Conservation (phyloP, 106 monocot genomes). For the Iris macrosiphon region DNA sequence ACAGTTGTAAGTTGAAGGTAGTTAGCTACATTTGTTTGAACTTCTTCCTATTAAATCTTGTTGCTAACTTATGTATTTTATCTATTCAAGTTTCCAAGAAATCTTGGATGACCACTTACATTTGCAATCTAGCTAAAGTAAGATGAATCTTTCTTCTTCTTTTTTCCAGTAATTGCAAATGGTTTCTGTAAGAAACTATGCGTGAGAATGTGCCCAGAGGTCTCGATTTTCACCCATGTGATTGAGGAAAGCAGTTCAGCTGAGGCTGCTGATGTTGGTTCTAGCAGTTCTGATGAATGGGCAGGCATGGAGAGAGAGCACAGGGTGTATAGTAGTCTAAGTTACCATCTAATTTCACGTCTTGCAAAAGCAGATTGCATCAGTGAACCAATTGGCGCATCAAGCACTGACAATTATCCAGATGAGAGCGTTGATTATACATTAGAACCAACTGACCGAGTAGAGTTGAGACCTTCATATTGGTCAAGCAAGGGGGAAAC, state of each 20-base stretch:
- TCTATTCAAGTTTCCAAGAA: too few species aligned
- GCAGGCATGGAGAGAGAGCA: slow-evolving; percentile 27
- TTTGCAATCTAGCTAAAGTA: too few species aligned
- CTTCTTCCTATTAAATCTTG: too few species aligned
- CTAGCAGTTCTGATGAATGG: slow-evolving; percentile 30
- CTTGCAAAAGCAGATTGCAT: slow-evolving; percentile 15
- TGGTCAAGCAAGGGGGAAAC: slow-evolving; percentile 69
- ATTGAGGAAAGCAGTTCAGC: slow-evolving; percentile 10
- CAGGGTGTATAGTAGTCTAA: slow-evolving; percentile 23
- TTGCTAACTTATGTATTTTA: too few species aligned
- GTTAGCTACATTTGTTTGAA: too few species aligned
- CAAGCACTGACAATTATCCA: slow-evolving; percentile 70
- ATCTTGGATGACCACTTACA: too few species aligned
- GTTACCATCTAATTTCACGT: slow-evolving; percentile 12
- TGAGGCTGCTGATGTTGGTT: slow-evolving; percentile 6
- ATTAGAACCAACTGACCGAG: slow-evolving; percentile 25
- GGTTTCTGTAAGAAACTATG: slow-evolving; percentile 43
- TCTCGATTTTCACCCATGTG: slow-evolving; percentile 24
- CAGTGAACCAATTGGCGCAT: slow-evolving; percentile 33
- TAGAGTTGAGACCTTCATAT: slow-evolving; percentile 39
- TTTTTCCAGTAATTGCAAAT: slow-evolving; percentile 62
- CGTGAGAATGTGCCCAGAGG: slow-evolving; percentile 41
- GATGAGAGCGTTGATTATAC: slow-evolving; percentile 58
- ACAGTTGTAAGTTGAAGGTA: too few species aligned
- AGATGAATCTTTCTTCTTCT: too few species aligned